Conservation (phyloP, 495 filamentous ascomycete species). For the Beverwykella pulmonaria region DNA sequence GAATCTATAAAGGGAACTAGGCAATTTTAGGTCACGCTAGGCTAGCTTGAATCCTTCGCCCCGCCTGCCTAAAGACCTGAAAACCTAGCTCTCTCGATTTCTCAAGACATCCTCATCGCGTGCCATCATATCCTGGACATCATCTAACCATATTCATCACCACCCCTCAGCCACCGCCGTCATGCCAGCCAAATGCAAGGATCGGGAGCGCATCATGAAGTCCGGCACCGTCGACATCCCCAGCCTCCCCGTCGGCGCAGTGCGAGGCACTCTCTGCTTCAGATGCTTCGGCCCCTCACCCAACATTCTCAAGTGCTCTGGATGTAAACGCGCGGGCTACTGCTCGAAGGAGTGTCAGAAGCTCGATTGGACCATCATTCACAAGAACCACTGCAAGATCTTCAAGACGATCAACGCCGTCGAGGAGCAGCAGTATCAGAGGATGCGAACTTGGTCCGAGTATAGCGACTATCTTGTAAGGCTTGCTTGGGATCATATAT, state of each 20-base stretch:
- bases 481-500: background rate
- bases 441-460: slow-evolving; percentile 6
- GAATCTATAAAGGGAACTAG: no score
- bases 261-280: slow-evolving; percentile 23
- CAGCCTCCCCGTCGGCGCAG: slow-evolving; percentile 8
- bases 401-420: slow-evolving; percentile 17
- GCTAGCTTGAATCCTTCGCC: no score
- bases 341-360: slow-evolving; percentile 26
- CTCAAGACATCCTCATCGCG: no score
- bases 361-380: slow-evolving; percentile 17
- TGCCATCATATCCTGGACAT: no score
- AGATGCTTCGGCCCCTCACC: slow-evolving; percentile 16
- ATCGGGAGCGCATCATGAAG: slow-evolving; percentile 11
- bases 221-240: slow-evolving; percentile 12
- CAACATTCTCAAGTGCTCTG: slow-evolving; percentile 17
- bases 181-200: slow-evolving; percentile 25
- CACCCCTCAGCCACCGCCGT: background rate
- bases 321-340: slow-evolving; percentile 18
- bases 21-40: no score
- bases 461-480: slow-evolving; percentile 13
- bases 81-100: no score
- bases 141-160: no score
- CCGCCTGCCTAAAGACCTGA: no score
- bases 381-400: slow-evolving; percentile 28
- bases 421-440: slow-evolving; percentile 19